A percentile compares a stretch with the other conserved stretches of the same genome.
phyloP scores from a whole-genome alignment of 352 stramenopile species.

The Globisporangium sylvaticum region DNA sequence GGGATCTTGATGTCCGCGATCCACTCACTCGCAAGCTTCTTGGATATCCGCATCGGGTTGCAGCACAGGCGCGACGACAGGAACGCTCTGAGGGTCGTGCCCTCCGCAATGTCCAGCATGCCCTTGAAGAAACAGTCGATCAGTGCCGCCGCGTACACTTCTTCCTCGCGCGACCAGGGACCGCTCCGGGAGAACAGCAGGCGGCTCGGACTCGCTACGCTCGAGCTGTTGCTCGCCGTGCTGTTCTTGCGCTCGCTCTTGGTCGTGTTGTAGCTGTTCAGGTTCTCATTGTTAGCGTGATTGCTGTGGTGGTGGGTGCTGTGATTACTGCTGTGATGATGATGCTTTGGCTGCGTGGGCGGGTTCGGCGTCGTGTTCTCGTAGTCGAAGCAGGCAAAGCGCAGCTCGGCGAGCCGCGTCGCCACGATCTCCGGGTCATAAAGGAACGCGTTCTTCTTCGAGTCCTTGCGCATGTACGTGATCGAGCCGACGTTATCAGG shows the following conservation, averaged over 20 bases:
- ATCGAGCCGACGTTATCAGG: constrained; percentile 53
- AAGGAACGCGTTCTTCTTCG: not conserved
- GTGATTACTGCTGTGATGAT: not conserved
- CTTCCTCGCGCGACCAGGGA: constrained; percentile 64
- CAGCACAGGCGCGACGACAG: constrained; percentile 57
- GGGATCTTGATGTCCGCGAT: constrained; percentile 68
- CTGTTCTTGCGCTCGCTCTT: constrained; percentile 17
- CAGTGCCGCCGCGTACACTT: constrained; percentile 57
- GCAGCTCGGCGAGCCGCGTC: constrained; percentile 11
- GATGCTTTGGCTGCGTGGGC: not conserved
- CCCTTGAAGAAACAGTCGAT: constrained; percentile 73
- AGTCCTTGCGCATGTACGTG: constrained; percentile 38
- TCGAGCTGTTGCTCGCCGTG: constrained; percentile 13
- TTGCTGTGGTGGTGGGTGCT: not conserved
- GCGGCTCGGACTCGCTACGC: constrained; percentile 8
- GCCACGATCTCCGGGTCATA: constrained; percentile 15
- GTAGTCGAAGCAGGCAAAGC: constrained; percentile 26
- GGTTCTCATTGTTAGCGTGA: not conserved
- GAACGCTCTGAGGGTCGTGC: constrained; percentile 64
- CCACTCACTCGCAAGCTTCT: constrained; percentile 67
- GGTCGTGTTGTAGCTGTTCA: not conserved
- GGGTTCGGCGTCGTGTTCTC: constrained; percentile 21
- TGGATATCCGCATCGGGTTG: constrained; percentile 75
- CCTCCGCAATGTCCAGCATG: constrained; percentile 48
- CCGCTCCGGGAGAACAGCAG: constrained; percentile 45